Conservation (phyloP, 192 early-diverging fungal species). For the Coemansia sp. region DNA sequence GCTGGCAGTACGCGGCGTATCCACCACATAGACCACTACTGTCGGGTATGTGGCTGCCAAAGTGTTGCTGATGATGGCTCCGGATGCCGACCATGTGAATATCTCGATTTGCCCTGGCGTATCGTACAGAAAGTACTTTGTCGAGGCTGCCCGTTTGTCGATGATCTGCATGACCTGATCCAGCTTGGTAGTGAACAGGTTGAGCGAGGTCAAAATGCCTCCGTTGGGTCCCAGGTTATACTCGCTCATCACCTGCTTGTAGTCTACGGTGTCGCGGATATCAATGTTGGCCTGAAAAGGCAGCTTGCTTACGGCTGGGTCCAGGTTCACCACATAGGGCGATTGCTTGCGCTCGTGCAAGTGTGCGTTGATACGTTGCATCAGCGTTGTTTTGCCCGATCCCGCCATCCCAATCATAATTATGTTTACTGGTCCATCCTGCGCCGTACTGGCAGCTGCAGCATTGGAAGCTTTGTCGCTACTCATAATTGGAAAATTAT, state of each 20-base stretch:
- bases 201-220: conserved; percentile 91
- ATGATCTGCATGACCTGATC: conserved; percentile 92
- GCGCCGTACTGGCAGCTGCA: background rate
- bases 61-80: conserved; percentile 92
- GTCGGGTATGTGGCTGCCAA: conserved; percentile 90
- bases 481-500: background rate
- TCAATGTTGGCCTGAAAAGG: conserved; percentile 96
- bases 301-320: conserved; percentile 83
- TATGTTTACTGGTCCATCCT: conserved; percentile 53
- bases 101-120: conserved; percentile 99
- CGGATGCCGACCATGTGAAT: conserved; percentile 98
- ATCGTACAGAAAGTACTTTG: conserved; percentile 76
- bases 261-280: conserved; percentile 96
- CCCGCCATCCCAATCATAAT: conserved; percentile 97
- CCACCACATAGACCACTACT: conserved; percentile 89
- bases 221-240: conserved; percentile 96
- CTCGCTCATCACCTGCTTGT: conserved; percentile 98
- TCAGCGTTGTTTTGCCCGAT: conserved; percentile 92
- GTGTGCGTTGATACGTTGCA: conserved; percentile 93
- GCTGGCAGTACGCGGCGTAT: conserved; percentile 86
- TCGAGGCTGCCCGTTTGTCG: conserved; percentile 66
- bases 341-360: conserved; percentile 71
- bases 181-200: conserved; percentile 97
- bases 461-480: background rate
- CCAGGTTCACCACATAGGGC: conserved; percentile 91